Evolutionary conservation across 805 yeast species (phyloP).

Genomic region (Candida maris): DNA sequence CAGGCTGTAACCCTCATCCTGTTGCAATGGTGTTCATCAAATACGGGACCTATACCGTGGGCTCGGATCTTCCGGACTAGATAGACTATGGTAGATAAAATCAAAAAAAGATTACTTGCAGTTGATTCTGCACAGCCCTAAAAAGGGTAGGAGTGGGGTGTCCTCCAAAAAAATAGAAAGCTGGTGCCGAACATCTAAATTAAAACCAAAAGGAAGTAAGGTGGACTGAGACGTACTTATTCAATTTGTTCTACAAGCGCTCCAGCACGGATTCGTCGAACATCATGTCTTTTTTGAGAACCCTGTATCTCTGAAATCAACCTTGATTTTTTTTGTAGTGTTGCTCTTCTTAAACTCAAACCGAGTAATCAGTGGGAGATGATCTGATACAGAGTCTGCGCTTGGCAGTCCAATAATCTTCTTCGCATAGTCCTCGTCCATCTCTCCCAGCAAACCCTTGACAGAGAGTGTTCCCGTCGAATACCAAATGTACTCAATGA

Average conservation of each 20-base stretch:
- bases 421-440: slow-evolving; percentile 72
- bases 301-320: slow-evolving; percentile 27
- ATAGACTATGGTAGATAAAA: neutral
- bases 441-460: slow-evolving; percentile 78
- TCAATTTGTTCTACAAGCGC: no score
- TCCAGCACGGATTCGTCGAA: no score
- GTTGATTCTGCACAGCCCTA: neutral
- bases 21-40: neutral
- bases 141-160: no score
- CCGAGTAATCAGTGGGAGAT: slow-evolving; percentile 78
- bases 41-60: neutral
- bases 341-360: slow-evolving; percentile 60
- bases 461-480: slow-evolving; percentile 78
- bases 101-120: no score
- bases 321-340: slow-evolving; percentile 22
- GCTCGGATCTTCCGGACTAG: slow-evolving; percentile 1
- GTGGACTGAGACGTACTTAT: no score
- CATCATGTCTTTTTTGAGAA: slow-evolving; percentile 28
- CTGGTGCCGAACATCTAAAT: no score
- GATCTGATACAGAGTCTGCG: slow-evolving; percentile 92
- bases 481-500: slow-evolving; percentile 95
- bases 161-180: no score
- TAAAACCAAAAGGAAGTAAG: no score
- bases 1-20: neutral
- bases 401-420: slow-evolving; percentile 90